Base-by-base conservation (phyloP, 495 filamentous ascomycete genomes). In the Daldinia childiae region DNA sequence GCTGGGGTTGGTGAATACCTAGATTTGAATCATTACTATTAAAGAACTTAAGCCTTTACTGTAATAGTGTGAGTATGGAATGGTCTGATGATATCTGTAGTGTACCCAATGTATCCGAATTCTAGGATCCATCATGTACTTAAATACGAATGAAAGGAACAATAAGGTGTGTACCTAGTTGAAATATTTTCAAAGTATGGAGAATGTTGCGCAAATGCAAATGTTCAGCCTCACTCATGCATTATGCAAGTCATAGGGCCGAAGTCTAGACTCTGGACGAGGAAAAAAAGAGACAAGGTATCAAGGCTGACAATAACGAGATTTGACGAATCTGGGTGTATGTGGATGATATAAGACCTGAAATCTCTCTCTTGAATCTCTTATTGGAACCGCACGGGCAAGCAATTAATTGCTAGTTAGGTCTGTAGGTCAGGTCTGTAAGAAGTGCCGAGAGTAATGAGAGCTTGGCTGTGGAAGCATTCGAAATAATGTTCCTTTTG, bases 201-300 rank as follows among this genome's bases (percentile, higher is more conserved):
- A 72, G 29, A 72, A 68, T 39, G 48, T 60, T 56, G 64, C 38
- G 12, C 29, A 51, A 39, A 45, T 14, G 24, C 17, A 61, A 61
- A 27, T 38, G 32, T 24, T 67, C 64, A 72, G 64, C 69, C 69
- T 72, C 63, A 62, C 61, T 61, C 45, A 52, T 63, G 62, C 64
- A 55, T 64, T 26, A 66, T 67, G 64, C 64, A 67, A 72, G 69
- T 59, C 69, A 60, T 32, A 30, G 8, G 58, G 27, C 12, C 57
- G 9, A 32, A 38, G 11, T 58, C 54, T 36, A 21, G 29, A 19
- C 7, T 39, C 17, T 41, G 34, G 34, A 41, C 32, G 27, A 32
- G 14, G 27, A 34, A 34, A 34, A 5, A 32, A 32, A 32, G 1
- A 11, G 8, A 32, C 5, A 32, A 32, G 30, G 30, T 39, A 39